Evolutionary conservation across 1,284 basidiomycete species (phyloP), one percentile per base, ranked within the genome.

Genomic region (Athelia psychrophila): DNA sequence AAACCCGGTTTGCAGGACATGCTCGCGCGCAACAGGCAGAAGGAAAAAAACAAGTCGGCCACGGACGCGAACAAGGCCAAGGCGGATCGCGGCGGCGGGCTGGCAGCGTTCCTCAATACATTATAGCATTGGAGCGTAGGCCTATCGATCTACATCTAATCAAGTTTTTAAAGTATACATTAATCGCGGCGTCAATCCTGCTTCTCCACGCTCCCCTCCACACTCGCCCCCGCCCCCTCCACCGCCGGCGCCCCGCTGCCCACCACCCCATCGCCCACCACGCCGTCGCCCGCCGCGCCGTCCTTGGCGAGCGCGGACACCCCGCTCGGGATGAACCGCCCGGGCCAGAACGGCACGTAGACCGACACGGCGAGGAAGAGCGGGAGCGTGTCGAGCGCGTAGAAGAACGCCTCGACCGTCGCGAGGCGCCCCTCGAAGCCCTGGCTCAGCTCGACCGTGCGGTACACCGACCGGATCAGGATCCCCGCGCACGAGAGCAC

Each of bases 401-500:
- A 87, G 69, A 90, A 89, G 62, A 77, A 81, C 2, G 66, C 62
- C 64, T 87, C 83, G 19, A 79, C 79, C 0, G 79, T 85, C 8
- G 83, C 77, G 15, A 89, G 73, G 48, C 73, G 72, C 3, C 86
- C 86, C 24, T 67, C 63, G 65, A 77, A 87, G 27, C 87, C 88
- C 67, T 88, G 71, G 8, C 79, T 80, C 19, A 86, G 72, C 59
- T 90, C 86, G 30, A 82, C 74, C 2, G 82, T 82, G 63, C 88
- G 79, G 66, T 83, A 90, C 3, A 79, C 67, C 38, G 83, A 88
- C 61, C 87, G 83, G 57, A 88, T 77, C 59, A 88, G 62, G 56
- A 90, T 86, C 32, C 84, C 83, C 32, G 83, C 65, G 57, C 84
- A 88, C 56, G 85, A 87, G 56, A 88, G 59, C 12, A 71, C 65